Percentiles rank a stretch among this genome's conserved stretches.
These are phyloP conservation scores for Sphagnum tenellum DNA, from an alignment of 225 moss, liverwort and hornwort genomes.

Conservation along the genomic window DNA sequence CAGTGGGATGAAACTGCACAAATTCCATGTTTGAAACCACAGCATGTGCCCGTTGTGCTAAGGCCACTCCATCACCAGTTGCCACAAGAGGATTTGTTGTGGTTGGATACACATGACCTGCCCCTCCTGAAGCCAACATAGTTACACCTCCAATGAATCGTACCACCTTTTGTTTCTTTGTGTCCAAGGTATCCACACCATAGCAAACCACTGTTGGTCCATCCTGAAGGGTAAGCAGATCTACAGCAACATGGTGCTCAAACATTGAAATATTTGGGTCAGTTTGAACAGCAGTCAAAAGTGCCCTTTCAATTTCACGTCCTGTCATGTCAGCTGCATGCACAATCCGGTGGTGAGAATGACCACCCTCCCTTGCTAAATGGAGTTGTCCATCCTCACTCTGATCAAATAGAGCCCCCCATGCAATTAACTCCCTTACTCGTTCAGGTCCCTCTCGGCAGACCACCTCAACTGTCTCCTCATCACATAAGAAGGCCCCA, in stretches of 20 bases:
- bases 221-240: slow-evolving; percentile 85
- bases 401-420: slow-evolving; percentile 90
- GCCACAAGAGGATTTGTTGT: slow-evolving; percentile 97
- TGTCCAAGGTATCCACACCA: slow-evolving; percentile 85
- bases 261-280: slow-evolving; percentile 75
- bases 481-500: slow-evolving; percentile 94
- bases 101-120: slow-evolving; percentile 95
- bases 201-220: slow-evolving; percentile 77
- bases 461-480: slow-evolving; percentile 99
- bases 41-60: slow-evolving; percentile 90
- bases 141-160: slow-evolving; percentile 91
- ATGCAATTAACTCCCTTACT: slow-evolving; percentile 88
- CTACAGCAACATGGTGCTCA: slow-evolving; percentile 88
- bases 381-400: slow-evolving; percentile 97
- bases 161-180: slow-evolving; percentile 52
- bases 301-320: slow-evolving; percentile 87
- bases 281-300: slow-evolving; percentile 58
- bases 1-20: slow-evolving; percentile 98
- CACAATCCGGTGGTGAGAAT: slow-evolving; percentile 96
- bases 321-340: slow-evolving; percentile 99
- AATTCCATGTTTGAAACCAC: slow-evolving; percentile 99
- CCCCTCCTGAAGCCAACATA: slow-evolving; percentile 98
- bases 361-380: slow-evolving; percentile 92
- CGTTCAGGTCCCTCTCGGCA: slow-evolving; percentile 98
- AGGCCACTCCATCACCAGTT: slow-evolving; percentile 94